Base-by-base conservation (phyloP, 805 yeast genomes). In the Cephaloascus albidus region DNA sequence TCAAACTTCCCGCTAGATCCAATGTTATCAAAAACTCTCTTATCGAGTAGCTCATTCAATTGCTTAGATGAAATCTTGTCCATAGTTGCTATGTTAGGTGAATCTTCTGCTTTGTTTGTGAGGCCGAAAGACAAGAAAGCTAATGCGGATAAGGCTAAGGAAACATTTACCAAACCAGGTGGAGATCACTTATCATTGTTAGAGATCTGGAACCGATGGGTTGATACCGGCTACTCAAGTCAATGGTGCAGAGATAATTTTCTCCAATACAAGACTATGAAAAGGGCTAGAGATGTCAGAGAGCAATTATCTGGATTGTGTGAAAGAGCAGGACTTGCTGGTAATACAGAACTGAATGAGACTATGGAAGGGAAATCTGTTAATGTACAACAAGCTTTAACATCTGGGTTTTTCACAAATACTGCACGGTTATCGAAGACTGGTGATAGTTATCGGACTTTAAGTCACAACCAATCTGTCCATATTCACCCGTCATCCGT, bases 1-100 rank as follows among this genome's bases (percentile, higher is more conserved):
- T 82, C 96, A 1, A 87, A 81, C 42, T 85, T 89, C 49, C 98
- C 98, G 0, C 73, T 89, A 45, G 95, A 87, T 48, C 97, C 97
- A 3, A 85, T 85, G 69, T 70, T 88, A 50, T 81, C 96, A 5
- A 86, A 85, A 54, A 78, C 81, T 4, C 54, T 93, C 26, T 57
- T 90, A 10, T 63, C 77, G 1, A 78, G 95, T 37, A 75, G 74
- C 0, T 68, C 68, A 12, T 68, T 67, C 38, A 65, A 73, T 1
- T 88, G 94, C 37, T 68, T 81, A 2, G 70, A 71, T 2, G 93
- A 85, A 44, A 69, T 87, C 2, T 53, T 88, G 16, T 75, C 87
- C 0, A 76, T 93, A 10, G 74, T 88, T 10, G 70, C 97, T 1
- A 85, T 90, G 90, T 59, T 93, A 19, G 83, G 86, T 18, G 95